Evolutionary conservation across 768 basidiomycete species (phyloP), one percentile per base, ranked within the genome.

Genomic region (Lactifluus pinguis): DNA sequence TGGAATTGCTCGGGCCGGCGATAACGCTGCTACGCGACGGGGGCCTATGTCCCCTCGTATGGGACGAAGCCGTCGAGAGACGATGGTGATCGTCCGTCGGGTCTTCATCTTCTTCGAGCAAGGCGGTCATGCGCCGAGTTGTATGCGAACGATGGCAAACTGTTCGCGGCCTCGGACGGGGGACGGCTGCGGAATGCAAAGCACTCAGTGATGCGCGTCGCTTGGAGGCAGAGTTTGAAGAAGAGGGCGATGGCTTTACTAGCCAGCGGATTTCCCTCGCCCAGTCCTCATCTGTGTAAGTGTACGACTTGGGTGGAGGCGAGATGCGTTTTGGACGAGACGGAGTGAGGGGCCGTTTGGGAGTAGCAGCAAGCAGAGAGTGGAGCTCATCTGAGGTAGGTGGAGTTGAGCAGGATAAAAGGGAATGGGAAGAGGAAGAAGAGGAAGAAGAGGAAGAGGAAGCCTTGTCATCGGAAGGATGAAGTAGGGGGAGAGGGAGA

Each of bases 261-360:
- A 89, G 80, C 83, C 83, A 86, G 38, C 83, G 78, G 17, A 86
- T 80, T 53, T 88, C 86, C 63, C 78, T 80, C 13, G 83, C 79
- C 87, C 85, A 88, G 65, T 85, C 81, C 55, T 83, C 77, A 66
- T 82, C 79, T 4, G 78, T 79, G 68, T 77, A 76, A 17, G 74
- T 73, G 49, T 65, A 65, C n/a, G 53, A 60, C 55, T 69, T 64
- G 30, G 53, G 39, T 10, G 32, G 11, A 44, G 50, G 6, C 19
- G 62, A 59, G 58, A 54, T 6, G 44, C 52, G 57, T 47, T 52
- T 48, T 5, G 49, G 41, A 19, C 56, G 52, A 17, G 41, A 42
- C 34, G 58, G 52, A 8, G 39, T 55, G 21, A 8, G 13, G 5
- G 45, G 25, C 15, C 47, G 53, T 51, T 65, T 64, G 38, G 52